These are phyloP conservation scores for Fusarium buharicum DNA, from an alignment of 2,329 filamentous ascomycete species.

Conservation along the genomic window DNA sequence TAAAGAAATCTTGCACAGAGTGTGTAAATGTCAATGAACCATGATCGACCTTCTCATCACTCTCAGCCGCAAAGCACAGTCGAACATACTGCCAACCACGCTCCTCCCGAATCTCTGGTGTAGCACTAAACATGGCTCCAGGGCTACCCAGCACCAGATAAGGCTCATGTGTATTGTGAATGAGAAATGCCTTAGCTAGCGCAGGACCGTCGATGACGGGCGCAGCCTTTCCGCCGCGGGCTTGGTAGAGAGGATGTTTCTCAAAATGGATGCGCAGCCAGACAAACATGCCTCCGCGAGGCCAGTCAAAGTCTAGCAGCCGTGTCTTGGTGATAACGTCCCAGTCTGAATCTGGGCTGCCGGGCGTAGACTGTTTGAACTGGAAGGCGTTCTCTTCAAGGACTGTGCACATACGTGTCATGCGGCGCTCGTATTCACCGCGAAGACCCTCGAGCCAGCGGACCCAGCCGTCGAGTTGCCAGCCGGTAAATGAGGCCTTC, in stretches of 20 bases:
- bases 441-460: slow-evolving; percentile 89
- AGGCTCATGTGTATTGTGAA: slow-evolving; percentile 75
- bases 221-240: slow-evolving; percentile 42
- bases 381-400: slow-evolving; percentile 75
- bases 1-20: slow-evolving; percentile 80
- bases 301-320: slow-evolving; percentile 81
- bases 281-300: slow-evolving; percentile 90
- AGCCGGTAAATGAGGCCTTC: slow-evolving; percentile 64
- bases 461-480: slow-evolving; percentile 88
- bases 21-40: slow-evolving; percentile 73
- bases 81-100: slow-evolving; percentile 78
- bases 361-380: slow-evolving; percentile 69
- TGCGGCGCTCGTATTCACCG: slow-evolving; percentile 84
- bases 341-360: slow-evolving; percentile 70
- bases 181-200: slow-evolving; percentile 74
- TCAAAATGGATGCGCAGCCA: slow-evolving; percentile 81
- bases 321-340: slow-evolving; percentile 77
- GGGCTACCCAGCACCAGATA: slow-evolving; percentile 76
- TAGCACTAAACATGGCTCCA: slow-evolving; percentile 78
- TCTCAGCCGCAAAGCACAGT: slow-evolving; percentile 86
- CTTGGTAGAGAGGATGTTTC: slow-evolving; percentile 73
- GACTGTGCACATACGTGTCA: slow-evolving; percentile 79
- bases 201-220: slow-evolving; percentile 62
- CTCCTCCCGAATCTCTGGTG: slow-evolving; percentile 64
- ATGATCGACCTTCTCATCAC: slow-evolving; percentile 72